Evolutionary conservation across 1,284 basidiomycete genomes (phyloP).

Genomic region (Ceratobasidium sp.): DNA sequence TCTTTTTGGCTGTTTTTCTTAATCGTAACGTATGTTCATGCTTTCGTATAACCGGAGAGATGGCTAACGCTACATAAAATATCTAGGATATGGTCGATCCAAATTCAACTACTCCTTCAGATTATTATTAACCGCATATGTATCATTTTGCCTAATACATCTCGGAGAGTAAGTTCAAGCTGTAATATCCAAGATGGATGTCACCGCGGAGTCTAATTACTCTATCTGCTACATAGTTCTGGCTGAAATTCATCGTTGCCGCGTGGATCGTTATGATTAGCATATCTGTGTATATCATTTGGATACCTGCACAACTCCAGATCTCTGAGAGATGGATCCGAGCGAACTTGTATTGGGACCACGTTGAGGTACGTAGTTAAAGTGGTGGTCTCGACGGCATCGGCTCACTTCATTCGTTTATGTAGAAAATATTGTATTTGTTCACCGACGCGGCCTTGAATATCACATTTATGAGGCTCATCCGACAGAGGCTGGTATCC

Average conservation of each 20-base stretch:
- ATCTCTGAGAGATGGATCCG: conserved; percentile 36
- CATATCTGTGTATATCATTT: conserved; percentile 42
- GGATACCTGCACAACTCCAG: conserved; percentile 44
- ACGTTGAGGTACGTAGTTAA: not conserved
- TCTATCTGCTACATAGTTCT: not conserved
- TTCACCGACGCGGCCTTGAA: conserved; percentile 43
- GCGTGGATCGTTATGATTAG: conserved; percentile 38
- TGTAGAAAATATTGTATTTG: conserved; percentile 43
- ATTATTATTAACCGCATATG: conserved; percentile 43
- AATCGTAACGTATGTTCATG: conserved; percentile 39
- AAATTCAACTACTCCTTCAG: conserved; percentile 43
- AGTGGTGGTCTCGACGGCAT: too few species aligned
- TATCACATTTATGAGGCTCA: conserved; percentile 39
- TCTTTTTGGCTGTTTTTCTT: conserved; percentile 41
- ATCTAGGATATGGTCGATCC: conserved; percentile 8
- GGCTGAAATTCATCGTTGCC: conserved; percentile 42
- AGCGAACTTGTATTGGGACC: conserved; percentile 42
- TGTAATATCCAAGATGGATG: not conserved
- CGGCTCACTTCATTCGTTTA: not conserved
- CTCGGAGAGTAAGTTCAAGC: not conserved
- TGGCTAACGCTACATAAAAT: not conserved
- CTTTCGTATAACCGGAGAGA: not conserved
- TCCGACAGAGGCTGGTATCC: conserved; percentile 38
- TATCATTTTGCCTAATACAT: conserved; percentile 17
- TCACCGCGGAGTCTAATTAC: too few species aligned